Evolutionary conservation across 23 red algal genomes (phyloP).

Genomic region (Gracilaria domingensis): DNA sequence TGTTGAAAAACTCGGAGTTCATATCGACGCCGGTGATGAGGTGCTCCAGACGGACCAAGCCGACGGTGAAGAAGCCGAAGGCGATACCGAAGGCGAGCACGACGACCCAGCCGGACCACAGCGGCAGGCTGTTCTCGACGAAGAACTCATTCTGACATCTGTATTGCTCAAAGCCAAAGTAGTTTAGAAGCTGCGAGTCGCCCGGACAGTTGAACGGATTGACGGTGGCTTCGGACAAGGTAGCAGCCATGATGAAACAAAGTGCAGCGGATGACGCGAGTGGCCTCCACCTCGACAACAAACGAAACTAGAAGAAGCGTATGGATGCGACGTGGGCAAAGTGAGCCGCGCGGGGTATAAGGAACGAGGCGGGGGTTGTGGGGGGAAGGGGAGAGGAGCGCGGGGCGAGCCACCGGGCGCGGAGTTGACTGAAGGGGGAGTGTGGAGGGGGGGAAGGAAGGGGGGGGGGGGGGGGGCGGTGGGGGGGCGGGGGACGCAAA

Average conservation of each 20-base stretch:
- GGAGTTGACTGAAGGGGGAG: neutral
- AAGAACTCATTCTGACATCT: slow-evolving; percentile 57
- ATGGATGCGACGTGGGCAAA: neutral
- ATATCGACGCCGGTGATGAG: slow-evolving; percentile 18
- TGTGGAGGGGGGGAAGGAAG: neutral
- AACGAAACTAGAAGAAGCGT: too few relatives aligned
- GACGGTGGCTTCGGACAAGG: neutral
- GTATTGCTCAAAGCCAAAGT: slow-evolving; percentile 66
- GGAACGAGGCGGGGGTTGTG: too few relatives aligned
- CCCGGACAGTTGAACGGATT: neutral
- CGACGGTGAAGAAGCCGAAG: slow-evolving; percentile 77
- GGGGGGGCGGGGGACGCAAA: neutral
- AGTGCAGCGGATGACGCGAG: neutral
- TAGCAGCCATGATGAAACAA: neutral
- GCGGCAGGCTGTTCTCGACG: slow-evolving; percentile 8
- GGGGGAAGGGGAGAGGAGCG: neutral
- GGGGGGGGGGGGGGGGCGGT: neutral
- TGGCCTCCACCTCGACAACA: too few relatives aligned
- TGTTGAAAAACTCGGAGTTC: slow-evolving; percentile 91
- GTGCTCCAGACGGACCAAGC: slow-evolving; percentile 64
- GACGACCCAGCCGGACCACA: slow-evolving; percentile 66
- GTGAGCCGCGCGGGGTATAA: neutral
- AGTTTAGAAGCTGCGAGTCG: neutral
- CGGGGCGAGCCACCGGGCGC: too few relatives aligned
- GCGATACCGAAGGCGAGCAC: slow-evolving; percentile 73